Evolutionary conservation across 768 basidiomycete species (phyloP), one percentile per base, ranked within the genome.

Genomic region (Phaeotremella fagi): DNA sequence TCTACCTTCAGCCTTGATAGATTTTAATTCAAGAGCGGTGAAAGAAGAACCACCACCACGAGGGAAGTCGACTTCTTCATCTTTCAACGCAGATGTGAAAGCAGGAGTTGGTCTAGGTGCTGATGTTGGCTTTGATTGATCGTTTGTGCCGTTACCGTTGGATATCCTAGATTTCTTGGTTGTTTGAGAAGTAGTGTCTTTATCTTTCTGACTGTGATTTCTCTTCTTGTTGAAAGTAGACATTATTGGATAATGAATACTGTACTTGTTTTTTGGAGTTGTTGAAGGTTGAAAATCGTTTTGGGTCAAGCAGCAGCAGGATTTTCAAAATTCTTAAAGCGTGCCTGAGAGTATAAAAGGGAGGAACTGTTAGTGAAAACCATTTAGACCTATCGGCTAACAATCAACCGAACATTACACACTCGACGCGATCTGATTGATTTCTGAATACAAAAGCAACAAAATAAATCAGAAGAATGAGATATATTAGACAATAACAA

Each of bases 31-130:
- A 5, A 89, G 76, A 27, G 90, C 85, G 18, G 92, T 95, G 62
- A 94, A 81, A 27, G 78, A 81, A 1, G 90, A 87, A 48, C 94
- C 94, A 24, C 94, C 94, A 24, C 94, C 95, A 62, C 94, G 84
- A 52, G 92, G 92, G 75, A 98, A 99, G 74, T 92, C 90, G 45
- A 89, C 81, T 66, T 92, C 90, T 33, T 90, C 75, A 45, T 64
- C 55, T 36, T 70, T 57, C 22, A 76, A 56, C 14, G 68, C 59
- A 3, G 73, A 75, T 11, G 57, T 59, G 60, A 74, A 75, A 3
- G 70, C 53, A 1, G 73, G 66, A 3, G 61, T 55, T 29, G 69
- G 52, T 47, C 70, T 53, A 38, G 69, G 59, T 25, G 59, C 62
- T 14, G 48, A 22, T 12, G 38, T 26, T 24, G 22, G 22, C 9